Evolutionary conservation across 352 stramenopile species (phyloP), one percentile per base, ranked within the genome.

Genomic region (Saprolegnia parasitica): DNA sequence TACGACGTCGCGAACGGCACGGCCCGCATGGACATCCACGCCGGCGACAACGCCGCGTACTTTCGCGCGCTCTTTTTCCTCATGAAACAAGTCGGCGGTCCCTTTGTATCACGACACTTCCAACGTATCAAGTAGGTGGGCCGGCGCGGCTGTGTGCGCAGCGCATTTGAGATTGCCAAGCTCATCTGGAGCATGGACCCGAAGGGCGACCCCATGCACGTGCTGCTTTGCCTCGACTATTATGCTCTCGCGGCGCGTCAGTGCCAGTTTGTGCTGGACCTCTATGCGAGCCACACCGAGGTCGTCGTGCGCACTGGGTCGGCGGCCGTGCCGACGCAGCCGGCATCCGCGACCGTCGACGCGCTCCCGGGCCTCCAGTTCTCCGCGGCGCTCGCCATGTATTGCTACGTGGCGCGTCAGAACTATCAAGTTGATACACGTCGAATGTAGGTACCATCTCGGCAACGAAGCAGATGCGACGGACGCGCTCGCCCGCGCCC

Each of bases 1-100:
- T 95, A 93, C 50, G 81, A 93, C 67, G 87, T 95, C 10, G 77
- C 78, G 9, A 90, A 88, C 64, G 87, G 86, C 55, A 82, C 87
- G 45, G 91, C 81, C 64, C 85, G 87, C 54, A 95, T 95, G 87
- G 84, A 93, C 55, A 82, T 93, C 61, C 65, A 77, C 56, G 81
- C 77, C 9, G 86, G 91, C 70, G 82, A 90, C 75, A 95, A 95
- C 65, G 67, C 78, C 18, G 81, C 78, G 15, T 93, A 93, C 67
- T 95, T 86, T 72, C 83, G 74, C 56, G 81, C 84, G 1, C 72
- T 95, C 21, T 93, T 92, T 54, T 71, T 95, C 56, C 58, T 93
- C 54, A 91, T 88, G 81, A 90, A 93, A 75, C 86, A 92, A 70
- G 86, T 92, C 40, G 20, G 16, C 46, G 9, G 18, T 8, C 54